phyloP scores from a whole-genome alignment of 2,329 filamentous ascomycete species.

The Immersiporthe knoxdaviesiana region DNA sequence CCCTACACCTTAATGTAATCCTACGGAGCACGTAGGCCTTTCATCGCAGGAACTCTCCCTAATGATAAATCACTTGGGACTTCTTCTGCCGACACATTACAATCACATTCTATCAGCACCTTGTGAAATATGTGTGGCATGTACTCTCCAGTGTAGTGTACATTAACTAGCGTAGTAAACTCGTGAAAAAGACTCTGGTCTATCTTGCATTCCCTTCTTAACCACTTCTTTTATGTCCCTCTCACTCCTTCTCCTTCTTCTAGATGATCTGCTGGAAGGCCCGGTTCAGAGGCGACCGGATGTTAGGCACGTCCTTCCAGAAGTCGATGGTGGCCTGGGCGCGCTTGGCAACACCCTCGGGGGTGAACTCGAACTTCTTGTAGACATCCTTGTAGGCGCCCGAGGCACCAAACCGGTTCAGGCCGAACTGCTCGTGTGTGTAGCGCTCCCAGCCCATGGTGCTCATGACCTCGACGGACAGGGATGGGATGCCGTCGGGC shows the following conservation, averaged over 20 bases:
- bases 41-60: neutral
- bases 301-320: slow-evolving; percentile 90
- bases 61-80: neutral
- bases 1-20: neutral
- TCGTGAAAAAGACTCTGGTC: neutral
- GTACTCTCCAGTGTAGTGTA: slow-evolving; percentile 20
- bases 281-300: slow-evolving; percentile 94
- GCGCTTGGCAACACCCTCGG: slow-evolving; percentile 94
- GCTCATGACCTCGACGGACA: slow-evolving; percentile 95
- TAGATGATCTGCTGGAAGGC: slow-evolving; percentile 98
- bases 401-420: slow-evolving; percentile 98
- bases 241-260: neutral
- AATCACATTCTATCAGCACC: neutral
- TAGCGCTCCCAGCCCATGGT: slow-evolving; percentile 99
- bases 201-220: slow-evolving; percentile 16
- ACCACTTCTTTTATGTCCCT: neutral
- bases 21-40: neutral
- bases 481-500: slow-evolving; percentile 87
- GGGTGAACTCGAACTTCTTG: slow-evolving; percentile 99
- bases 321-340: slow-evolving; percentile 90
- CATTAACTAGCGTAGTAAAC: slow-evolving; percentile 4
- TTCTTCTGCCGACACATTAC: neutral
- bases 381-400: slow-evolving; percentile 98
- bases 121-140: neutral
- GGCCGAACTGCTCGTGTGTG: slow-evolving; percentile 98